These are phyloP conservation scores for Pichia sp. DNA, from an alignment of 1,139 yeast genomes.

Conservation along the genomic window DNA sequence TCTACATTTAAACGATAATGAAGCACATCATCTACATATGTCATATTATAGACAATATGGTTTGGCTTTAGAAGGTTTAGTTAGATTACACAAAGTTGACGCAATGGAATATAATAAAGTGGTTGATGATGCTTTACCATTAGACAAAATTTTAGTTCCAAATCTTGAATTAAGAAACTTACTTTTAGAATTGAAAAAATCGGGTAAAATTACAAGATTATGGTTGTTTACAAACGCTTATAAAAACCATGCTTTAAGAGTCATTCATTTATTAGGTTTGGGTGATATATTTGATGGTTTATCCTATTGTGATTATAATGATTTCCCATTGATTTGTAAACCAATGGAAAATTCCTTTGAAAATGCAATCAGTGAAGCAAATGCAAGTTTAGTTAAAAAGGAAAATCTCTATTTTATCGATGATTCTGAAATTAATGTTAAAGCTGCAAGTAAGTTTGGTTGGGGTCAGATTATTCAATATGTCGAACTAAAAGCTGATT, in stretches of 20 bases:
- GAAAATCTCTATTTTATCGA: constrained; percentile 65
- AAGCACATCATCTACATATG: constrained; percentile 67
- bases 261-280: constrained; percentile 68
- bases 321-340: constrained; percentile 68
- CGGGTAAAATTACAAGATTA: constrained; percentile 45
- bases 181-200: constrained; percentile 40
- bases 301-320: constrained; percentile 78
- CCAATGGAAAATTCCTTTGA: constrained; percentile 64
- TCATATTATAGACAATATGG: constrained; percentile 84
- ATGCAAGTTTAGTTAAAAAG: constrained; percentile 44
- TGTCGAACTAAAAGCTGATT: constrained; percentile 46
- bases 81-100: constrained; percentile 72
- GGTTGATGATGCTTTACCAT: constrained; percentile 89
- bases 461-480: constrained; percentile 53
- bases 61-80: constrained; percentile 86
- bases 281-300: constrained; percentile 92
- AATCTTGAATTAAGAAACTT: constrained; percentile 46
- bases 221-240: constrained; percentile 97
- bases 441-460: constrained; percentile 47
- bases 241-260: constrained; percentile 77
- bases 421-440: constrained; percentile 65
- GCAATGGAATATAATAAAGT: constrained; percentile 81
- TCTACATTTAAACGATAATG: constrained; percentile 58
- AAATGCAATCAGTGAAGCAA: constrained; percentile 57
- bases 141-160: constrained; percentile 66